Percentiles rank a stretch among this genome's conserved stretches.
These are phyloP conservation scores for Leccinum laetum DNA, from an alignment of 1,284 basidiomycete genomes.

Conservation along the genomic window DNA sequence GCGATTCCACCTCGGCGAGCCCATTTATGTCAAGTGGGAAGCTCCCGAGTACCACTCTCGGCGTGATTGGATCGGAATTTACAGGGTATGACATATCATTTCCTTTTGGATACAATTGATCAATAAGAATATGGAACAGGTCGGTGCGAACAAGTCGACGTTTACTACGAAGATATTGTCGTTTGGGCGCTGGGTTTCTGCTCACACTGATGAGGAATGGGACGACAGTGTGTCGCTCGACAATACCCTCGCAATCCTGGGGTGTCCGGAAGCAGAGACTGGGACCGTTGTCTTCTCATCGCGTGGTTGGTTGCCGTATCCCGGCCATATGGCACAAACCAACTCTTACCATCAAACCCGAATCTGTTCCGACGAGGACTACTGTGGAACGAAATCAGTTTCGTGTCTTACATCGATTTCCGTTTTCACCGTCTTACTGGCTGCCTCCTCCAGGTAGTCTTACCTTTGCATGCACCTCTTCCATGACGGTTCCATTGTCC, in stretches of 20 bases:
- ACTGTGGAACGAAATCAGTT: constrained; percentile 66
- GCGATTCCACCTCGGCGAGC: constrained; percentile 89
- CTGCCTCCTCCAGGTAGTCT: constrained; percentile 34
- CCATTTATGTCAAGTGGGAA: constrained; percentile 85
- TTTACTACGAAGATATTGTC: constrained; percentile 89
- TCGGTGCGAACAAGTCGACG: constrained; percentile 83
- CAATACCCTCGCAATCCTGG: constrained; percentile 36
- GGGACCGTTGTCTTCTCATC: constrained; percentile 67
- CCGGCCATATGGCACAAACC: constrained; percentile 49
- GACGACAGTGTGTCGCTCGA: constrained; percentile 80
- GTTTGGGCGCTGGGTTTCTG: constrained; percentile 90
- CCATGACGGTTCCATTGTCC: constrained; percentile 64
- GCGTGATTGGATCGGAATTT: constrained; percentile 98
- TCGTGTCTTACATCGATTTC: constrained; percentile 28
- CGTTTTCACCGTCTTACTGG: constrained; percentile 5
- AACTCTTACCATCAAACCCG: constrained; percentile 35
- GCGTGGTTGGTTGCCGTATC: constrained; percentile 56
- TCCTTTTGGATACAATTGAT: not conserved
- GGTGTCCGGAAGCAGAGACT: constrained; percentile 47
- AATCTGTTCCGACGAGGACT: constrained; percentile 44
- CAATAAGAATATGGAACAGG: constrained; percentile 41
- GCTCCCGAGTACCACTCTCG: constrained; percentile 88
- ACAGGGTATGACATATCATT: constrained; percentile 50
- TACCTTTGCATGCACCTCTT: constrained; percentile 66
- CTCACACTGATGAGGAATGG: constrained; percentile 87